Conservation (phyloP, 208 protist genomes). For the Sergeia podlipaevii region DNA sequence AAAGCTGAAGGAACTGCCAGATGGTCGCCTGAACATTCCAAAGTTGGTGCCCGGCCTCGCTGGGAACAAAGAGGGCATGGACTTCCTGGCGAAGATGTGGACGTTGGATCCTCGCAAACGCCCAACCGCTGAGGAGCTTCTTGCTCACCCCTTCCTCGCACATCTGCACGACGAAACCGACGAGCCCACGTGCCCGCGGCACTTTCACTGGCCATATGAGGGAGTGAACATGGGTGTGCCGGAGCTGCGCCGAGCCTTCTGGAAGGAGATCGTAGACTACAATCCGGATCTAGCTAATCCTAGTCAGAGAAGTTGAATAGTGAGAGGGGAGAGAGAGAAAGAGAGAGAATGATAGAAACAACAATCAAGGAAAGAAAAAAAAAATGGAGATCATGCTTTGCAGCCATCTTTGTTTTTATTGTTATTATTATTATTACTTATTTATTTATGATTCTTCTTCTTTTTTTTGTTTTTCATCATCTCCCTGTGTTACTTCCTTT, state of each 20-base stretch:
- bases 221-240: slow-evolving; percentile 50
- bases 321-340: not conserved
- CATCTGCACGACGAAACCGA: slow-evolving; percentile 81
- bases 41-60: slow-evolving; percentile 70
- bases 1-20: slow-evolving; percentile 73
- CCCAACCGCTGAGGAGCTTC: slow-evolving; percentile 67
- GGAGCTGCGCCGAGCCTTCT: slow-evolving; percentile 77
- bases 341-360: slow-evolving; percentile 6
- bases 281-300: slow-evolving; percentile 48
- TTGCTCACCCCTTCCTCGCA: slow-evolving; percentile 79
- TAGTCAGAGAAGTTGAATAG: not conserved
- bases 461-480: not conserved
- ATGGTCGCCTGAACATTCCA: slow-evolving; percentile 55
- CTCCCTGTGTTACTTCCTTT: no score
- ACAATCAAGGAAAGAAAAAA: not conserved
- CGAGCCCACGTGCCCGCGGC: slow-evolving; percentile 59
- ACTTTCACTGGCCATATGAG: slow-evolving; percentile 82
- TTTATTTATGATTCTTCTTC: slow-evolving; percentile 11
- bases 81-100: slow-evolving; percentile 83
- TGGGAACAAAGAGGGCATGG: slow-evolving; percentile 53
- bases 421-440: slow-evolving; percentile 2
- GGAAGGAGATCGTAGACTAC: slow-evolving; percentile 83
- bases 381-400: no score
- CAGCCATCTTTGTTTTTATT: no score
- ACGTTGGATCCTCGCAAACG: slow-evolving; percentile 72